These are phyloP conservation scores for Fraxinus dipetala DNA, from an alignment of 305 asterid species.

Conservation along the genomic window DNA sequence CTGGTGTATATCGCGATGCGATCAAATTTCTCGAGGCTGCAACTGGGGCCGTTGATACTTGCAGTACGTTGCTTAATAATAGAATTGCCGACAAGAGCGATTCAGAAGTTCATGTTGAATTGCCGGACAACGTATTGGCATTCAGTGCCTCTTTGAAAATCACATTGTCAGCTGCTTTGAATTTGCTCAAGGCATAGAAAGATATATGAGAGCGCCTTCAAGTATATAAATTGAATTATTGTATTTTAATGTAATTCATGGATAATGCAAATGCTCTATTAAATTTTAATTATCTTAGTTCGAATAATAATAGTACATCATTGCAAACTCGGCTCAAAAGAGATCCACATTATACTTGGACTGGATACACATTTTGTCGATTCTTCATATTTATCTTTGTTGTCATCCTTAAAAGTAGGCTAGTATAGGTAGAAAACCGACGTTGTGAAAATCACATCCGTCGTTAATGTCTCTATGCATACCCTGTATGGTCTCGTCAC, in stretches of 20 bases:
- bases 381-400: no score
- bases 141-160: slow-evolving; percentile 9
- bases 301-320: no score
- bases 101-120: neutral
- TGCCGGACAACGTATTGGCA: slow-evolving; percentile 16
- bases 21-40: slow-evolving; percentile 23
- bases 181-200: slow-evolving; percentile 9
- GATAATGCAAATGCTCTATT: neutral
- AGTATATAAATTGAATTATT: neutral
- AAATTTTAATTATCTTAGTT: neutral
- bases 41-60: neutral
- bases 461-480: no score
- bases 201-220: neutral
- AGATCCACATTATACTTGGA: no score
- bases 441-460: no score
- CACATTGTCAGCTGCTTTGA: slow-evolving; percentile 28
- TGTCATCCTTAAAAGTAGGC: no score
- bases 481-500: no score
- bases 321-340: no score
- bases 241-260: neutral
- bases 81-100: slow-evolving; percentile 19
- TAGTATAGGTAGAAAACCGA: no score
- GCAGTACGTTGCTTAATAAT: slow-evolving; percentile 16
- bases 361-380: no score
- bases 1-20: slow-evolving; percentile 13